A percentile compares a stretch with the other conserved stretches of the same genome.
These are phyloP conservation scores for Cymodocea nodosa DNA, from an alignment of 116 monocot genomes.

Conservation along the genomic window DNA sequence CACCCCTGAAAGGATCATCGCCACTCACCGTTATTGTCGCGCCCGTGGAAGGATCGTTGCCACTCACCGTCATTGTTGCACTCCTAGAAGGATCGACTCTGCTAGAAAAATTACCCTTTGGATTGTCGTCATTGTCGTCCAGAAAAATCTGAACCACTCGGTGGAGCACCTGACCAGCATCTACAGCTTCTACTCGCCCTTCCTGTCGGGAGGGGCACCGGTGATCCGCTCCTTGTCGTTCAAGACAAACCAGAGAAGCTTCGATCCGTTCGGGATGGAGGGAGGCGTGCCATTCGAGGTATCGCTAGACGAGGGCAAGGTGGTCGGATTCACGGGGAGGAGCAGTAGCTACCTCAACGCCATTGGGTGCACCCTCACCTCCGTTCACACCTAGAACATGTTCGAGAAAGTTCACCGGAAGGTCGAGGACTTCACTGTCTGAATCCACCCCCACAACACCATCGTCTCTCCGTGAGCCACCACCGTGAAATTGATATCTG, in stretches of 20 bases:
- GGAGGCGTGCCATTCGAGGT: constrained; percentile 8
- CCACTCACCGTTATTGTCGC: too few species aligned
- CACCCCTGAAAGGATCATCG: too few species aligned
- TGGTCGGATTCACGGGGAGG: constrained; percentile 11
- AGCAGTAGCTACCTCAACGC: constrained; percentile 8
- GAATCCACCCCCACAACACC: neutral
- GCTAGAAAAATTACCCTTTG: too few species aligned
- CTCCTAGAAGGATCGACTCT: too few species aligned
- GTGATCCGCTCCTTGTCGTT: constrained; percentile 10
- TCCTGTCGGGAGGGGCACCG: neutral
- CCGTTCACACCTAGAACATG: neutral
- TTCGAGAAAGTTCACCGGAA: constrained; percentile 2
- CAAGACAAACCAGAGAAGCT: constrained; percentile 7
- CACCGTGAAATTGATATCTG: too few species aligned
- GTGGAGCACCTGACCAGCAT: constrained; percentile 5
- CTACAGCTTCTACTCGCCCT: constrained; percentile 1
- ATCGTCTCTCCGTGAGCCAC: too few species aligned
- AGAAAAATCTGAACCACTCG: constrained; percentile 5
- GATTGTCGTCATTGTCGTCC: too few species aligned
- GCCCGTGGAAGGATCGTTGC: too few species aligned
- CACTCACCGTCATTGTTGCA: too few species aligned
- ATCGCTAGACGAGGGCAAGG: neutral
- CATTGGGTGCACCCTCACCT: neutral
- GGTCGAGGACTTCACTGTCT: neutral
- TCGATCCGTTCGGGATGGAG: constrained; percentile 9